Base-by-base conservation (phyloP, 208 protist genomes). In the Trypanosoma boissoni region DNA sequence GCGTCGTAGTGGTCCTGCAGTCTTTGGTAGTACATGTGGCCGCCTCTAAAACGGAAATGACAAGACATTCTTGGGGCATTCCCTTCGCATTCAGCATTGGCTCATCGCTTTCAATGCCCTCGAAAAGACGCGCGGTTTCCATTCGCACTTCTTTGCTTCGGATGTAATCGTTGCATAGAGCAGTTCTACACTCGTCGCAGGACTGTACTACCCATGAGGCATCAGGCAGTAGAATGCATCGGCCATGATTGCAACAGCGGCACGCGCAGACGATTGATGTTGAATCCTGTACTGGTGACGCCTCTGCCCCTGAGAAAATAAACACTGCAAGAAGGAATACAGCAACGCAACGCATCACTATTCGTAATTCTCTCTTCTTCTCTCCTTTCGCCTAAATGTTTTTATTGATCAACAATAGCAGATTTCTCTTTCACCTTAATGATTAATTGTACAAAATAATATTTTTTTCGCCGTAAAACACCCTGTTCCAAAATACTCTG, bases 201-300 rank as follows among this genome's bases (percentile, higher is more conserved):
- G 58, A 71, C 29, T n/a, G 27, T 10, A 87, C 70, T 2, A 65
- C 45, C 80, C 74, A 86, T 3, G 73, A 75, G 3, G 76, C 64
- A 49, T 89, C 83, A 14, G 61, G 65, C 49, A 86, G 58, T 20
- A 53, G 34, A 18, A 65, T 85, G 69, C 85, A 87, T 36, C 72
- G 78, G 32, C 85, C 80, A 43, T 85, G 78, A 66, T 86, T 87
- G 69, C 85, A 92, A 72, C 80, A 87, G 32, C 85, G 81, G 45
- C 85, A 92, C 24, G 75, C 83, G 65, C 80, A 92, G 18, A 89
- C 52, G 58, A 85, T 74, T 24, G 64, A 54, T 34, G 45, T 52
- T 1, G 62, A 61, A 10, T 64, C 51, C 20, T 54, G 43, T 2
- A 12, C 34, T 7, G 23, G 16, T 10, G 32, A 29, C 14, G 36